Percentiles rank a stretch among this genome's conserved stretches.
phyloP scores from a whole-genome alignment of 352 stramenopile species.

The Phytophthora ohioensis region DNA sequence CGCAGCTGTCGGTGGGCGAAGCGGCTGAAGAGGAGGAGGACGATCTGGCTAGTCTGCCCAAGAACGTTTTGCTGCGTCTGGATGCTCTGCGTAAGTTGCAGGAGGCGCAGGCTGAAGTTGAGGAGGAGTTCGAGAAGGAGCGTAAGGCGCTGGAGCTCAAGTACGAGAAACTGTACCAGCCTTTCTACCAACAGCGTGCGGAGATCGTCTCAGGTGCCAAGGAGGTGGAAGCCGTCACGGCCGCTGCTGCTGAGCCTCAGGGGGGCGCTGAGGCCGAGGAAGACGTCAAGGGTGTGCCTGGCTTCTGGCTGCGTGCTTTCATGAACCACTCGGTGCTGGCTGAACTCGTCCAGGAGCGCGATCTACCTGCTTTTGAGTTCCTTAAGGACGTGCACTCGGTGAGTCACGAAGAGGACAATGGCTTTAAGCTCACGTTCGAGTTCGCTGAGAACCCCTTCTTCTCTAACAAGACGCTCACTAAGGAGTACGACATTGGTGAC shows the following conservation, averaged over 20 bases:
- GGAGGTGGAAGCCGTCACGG: slow-evolving; percentile 72
- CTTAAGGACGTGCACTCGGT: slow-evolving; percentile 77
- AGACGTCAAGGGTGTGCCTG: slow-evolving; percentile 81
- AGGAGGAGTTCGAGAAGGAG: slow-evolving; percentile 89
- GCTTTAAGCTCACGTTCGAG: slow-evolving; percentile 88
- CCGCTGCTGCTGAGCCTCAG: slow-evolving; percentile 54
- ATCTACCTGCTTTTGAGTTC: slow-evolving; percentile 83
- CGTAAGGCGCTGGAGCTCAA: slow-evolving; percentile 86
- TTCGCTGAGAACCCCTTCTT: slow-evolving; percentile 87
- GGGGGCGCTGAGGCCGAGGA: slow-evolving; percentile 46
- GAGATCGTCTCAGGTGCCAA: slow-evolving; percentile 82
- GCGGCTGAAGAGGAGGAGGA: slow-evolving; percentile 59
- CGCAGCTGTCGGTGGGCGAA: slow-evolving; percentile 39
- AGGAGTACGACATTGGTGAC: slow-evolving; percentile 90
- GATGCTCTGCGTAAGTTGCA: slow-evolving; percentile 78
- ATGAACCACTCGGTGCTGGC: slow-evolving; percentile 87
- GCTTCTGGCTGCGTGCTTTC: slow-evolving; percentile 87
- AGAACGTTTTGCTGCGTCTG: slow-evolving; percentile 78
- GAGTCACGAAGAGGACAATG: slow-evolving; percentile 84
- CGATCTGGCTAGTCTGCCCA: slow-evolving; percentile 67
- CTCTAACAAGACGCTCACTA: slow-evolving; percentile 76
- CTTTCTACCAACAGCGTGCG: slow-evolving; percentile 78
- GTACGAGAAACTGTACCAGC: slow-evolving; percentile 91
- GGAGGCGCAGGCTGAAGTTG: slow-evolving; percentile 77
- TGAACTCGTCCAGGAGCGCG: slow-evolving; percentile 83